Evolutionary conservation across 257 asterid genomes (phyloP).

Genomic region (Linderniella brevidens): DNA sequence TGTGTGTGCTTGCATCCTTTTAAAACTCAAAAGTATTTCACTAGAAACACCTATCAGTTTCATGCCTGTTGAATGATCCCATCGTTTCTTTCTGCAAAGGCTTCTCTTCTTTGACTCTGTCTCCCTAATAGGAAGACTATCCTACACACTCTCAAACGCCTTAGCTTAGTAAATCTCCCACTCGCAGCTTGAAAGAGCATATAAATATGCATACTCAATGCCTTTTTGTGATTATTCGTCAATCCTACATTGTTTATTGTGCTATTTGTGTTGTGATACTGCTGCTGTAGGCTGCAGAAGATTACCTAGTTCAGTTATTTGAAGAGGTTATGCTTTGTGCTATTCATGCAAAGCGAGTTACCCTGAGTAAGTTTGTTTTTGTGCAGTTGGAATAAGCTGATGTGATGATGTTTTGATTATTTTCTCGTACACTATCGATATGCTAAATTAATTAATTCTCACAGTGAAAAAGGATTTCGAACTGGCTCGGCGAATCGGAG

Average conservation of each 20-base stretch:
- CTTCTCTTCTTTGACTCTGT: not conserved
- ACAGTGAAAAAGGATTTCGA: conserved; percentile 91
- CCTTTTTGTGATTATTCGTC: too few relatives aligned
- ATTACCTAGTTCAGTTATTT: conserved; percentile 50
- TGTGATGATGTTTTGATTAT: not conserved
- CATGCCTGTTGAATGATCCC: too few relatives aligned
- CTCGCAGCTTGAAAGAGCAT: too few relatives aligned
- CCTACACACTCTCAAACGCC: too few relatives aligned
- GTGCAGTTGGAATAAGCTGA: not conserved
- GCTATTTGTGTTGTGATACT: too few relatives aligned
- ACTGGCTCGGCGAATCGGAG: conserved; percentile 84
- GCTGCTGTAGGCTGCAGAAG: conserved; percentile 58
- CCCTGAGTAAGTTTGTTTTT: conserved; percentile 19
- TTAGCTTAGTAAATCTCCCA: too few relatives aligned
- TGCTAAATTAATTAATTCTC: not conserved
- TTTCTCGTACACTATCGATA: not conserved
- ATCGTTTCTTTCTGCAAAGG: too few relatives aligned
- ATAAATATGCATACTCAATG: too few relatives aligned
- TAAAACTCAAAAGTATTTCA: not conserved
- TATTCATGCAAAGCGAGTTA: conserved; percentile 89
- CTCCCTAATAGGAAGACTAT: too few relatives aligned
- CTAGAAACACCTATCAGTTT: not conserved
- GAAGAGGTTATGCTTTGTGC: conserved; percentile 84
- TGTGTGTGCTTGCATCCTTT: not conserved
- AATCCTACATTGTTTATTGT: too few relatives aligned